phyloP scores from a whole-genome alignment of 2,329 filamentous ascomycete species.

The Aspergillus sp. region DNA sequence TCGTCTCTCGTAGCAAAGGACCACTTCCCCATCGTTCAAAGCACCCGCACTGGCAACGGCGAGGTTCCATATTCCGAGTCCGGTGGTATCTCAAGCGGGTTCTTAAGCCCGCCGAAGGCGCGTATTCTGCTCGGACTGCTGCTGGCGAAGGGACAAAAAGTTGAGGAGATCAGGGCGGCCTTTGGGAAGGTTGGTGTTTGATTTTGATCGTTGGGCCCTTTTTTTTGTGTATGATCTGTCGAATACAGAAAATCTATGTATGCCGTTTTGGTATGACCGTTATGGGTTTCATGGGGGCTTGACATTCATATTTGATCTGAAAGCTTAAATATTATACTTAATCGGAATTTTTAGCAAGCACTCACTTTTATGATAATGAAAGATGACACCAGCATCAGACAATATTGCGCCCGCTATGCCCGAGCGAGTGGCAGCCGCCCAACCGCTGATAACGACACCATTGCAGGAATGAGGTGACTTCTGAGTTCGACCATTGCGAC shows the following conservation, averaged over 20 bases:
- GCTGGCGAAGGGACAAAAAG: constrained; percentile 13
- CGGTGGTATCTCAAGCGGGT: constrained; percentile 23
- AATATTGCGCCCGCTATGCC: not conserved
- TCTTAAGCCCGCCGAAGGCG: constrained; percentile 20
- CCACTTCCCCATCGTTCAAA: constrained; percentile 23
- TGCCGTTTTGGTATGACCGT: too few relatives aligned
- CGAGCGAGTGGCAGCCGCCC: not conserved
- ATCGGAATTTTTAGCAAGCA: too few relatives aligned
- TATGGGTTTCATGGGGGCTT: too few relatives aligned
- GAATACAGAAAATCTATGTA: too few relatives aligned
- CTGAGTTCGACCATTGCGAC: not conserved
- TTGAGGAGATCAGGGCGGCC: constrained; percentile 12
- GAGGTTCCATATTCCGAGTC: constrained; percentile 24
- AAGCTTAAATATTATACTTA: too few relatives aligned
- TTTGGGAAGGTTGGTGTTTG: constrained; percentile 13
- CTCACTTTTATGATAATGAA: not conserved
- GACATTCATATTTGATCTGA: not conserved
- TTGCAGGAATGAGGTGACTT: constrained; percentile 6
- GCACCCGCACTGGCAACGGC: constrained; percentile 25
- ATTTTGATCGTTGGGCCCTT: too few relatives aligned
- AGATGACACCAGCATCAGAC: not conserved
- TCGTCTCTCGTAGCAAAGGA: constrained; percentile 17
- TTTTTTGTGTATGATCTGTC: too few relatives aligned
- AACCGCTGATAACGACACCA: constrained; percentile 3
- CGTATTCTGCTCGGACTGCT: constrained; percentile 20